phyloP scores from a whole-genome alignment of 2,329 filamentous ascomycete species.

The Hortaea werneckii region DNA sequence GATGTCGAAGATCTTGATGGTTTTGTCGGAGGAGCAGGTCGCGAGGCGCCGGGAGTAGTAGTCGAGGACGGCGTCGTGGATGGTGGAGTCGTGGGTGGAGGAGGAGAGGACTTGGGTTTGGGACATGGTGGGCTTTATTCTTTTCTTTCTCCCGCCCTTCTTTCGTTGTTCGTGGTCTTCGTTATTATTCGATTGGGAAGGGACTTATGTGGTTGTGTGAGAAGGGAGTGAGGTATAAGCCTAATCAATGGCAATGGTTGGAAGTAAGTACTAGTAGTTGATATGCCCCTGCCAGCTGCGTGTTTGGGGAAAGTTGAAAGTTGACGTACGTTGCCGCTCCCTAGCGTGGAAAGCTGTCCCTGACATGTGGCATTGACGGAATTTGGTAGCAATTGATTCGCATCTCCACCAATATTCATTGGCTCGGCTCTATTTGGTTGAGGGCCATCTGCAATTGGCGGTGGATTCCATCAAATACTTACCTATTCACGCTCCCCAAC shows the following conservation, averaged over 20 bases:
- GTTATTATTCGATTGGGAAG: not conserved
- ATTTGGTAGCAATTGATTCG: too few species aligned
- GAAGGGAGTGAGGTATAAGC: too few species aligned
- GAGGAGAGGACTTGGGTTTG: slow-evolving; percentile 67
- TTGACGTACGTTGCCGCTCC: too few species aligned
- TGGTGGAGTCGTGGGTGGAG: slow-evolving; percentile 97
- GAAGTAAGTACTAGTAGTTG: too few species aligned
- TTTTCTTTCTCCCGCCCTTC: too few species aligned
- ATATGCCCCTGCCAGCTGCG: too few species aligned
- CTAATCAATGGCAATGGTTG: too few species aligned
- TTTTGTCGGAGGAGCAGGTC: slow-evolving; percentile 95
- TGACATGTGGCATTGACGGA: slow-evolving; percentile 5
- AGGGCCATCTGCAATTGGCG: too few species aligned
- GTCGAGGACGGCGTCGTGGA: slow-evolving; percentile 97
- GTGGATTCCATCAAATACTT: not conserved
- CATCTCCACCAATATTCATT: too few species aligned
- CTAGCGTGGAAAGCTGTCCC: not conserved
- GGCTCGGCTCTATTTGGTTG: too few species aligned
- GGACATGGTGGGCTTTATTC: not conserved
- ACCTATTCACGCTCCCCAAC: not conserved
- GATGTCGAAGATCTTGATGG: slow-evolving; percentile 98
- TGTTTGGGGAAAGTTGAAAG: too few species aligned
- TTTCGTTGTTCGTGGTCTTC: not conserved
- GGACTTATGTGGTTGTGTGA: too few species aligned
- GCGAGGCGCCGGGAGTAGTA: slow-evolving; percentile 95